Conservation (phyloP, 2,329 filamentous ascomycete species). For the Arthrobotrys musiformis region DNA sequence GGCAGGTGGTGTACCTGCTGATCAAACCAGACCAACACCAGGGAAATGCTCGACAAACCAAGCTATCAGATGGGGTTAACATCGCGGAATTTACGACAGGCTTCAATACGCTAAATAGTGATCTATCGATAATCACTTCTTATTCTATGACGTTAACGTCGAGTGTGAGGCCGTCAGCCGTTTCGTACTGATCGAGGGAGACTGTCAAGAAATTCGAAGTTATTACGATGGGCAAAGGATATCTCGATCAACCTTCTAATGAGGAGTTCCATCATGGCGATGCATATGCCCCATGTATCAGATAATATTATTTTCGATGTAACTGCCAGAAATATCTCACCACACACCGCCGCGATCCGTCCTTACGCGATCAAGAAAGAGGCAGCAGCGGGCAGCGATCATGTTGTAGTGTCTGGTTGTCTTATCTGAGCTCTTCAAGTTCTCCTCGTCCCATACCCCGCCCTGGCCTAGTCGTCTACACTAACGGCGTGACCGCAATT, state of each 20-base stretch:
- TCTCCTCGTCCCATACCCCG: conserved; percentile 15
- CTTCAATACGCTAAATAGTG: conserved; percentile 17
- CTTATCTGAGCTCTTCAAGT: conserved; percentile 48
- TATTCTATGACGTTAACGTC: conserved; percentile 45
- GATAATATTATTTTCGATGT: not conserved
- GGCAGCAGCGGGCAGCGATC: conserved; percentile 28
- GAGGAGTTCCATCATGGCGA: not conserved
- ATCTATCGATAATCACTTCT: conserved; percentile 16
- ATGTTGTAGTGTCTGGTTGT: conserved; percentile 46
- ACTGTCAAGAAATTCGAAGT: not conserved
- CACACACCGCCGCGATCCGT: conserved; percentile 38
- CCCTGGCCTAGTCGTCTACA: conserved; percentile 5
- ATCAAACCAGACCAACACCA: conserved; percentile 47
- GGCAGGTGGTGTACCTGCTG: conserved; percentile 50
- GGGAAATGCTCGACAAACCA: conserved; percentile 23
- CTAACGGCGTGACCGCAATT: conserved; percentile 48
- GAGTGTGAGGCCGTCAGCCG: conserved; percentile 51
- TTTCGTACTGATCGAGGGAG: conserved; percentile 15
- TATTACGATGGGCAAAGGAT: conserved; percentile 49
- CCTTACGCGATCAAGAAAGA: conserved; percentile 36
- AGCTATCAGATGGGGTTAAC: conserved; percentile 53
- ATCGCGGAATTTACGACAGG: conserved; percentile 39
- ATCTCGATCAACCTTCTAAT: conserved; percentile 33
- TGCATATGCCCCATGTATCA: conserved; percentile 15
- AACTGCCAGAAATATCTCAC: conserved; percentile 39